Percentiles rank a stretch among this genome's conserved stretches.
These are phyloP conservation scores for Lentinula lateritia DNA, from an alignment of 768 basidiomycete species.

Conservation along the genomic window DNA sequence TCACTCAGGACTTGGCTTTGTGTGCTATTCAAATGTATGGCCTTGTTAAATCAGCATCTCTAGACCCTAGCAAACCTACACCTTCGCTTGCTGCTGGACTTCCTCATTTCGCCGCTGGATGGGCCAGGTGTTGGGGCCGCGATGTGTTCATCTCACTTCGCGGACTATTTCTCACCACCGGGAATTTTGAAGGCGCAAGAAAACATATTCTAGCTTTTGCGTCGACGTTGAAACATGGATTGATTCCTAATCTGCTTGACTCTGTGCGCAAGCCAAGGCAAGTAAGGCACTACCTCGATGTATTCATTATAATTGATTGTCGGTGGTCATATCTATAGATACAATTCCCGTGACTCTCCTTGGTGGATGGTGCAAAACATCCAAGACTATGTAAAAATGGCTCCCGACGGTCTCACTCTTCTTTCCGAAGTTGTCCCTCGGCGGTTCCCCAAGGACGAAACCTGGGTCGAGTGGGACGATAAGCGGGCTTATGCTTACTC, in stretches of 20 bases:
- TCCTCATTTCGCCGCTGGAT: slow-evolving; percentile 88
- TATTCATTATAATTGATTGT: background rate
- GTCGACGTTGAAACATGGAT: slow-evolving; percentile 88
- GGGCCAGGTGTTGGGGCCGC: slow-evolving; percentile 97
- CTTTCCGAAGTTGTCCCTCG: slow-evolving; percentile 80
- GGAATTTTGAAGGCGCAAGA: slow-evolving; percentile 80
- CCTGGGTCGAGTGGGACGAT: slow-evolving; percentile 92
- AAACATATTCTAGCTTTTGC: slow-evolving; percentile 91
- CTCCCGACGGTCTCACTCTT: slow-evolving; percentile 79
- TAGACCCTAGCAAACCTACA: slow-evolving; percentile 63
- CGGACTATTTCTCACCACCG: slow-evolving; percentile 91
- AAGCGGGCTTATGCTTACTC: slow-evolving; percentile 75
- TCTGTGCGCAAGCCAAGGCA: slow-evolving; percentile 81
- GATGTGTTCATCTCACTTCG: slow-evolving; percentile 91
- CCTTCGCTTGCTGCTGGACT: slow-evolving; percentile 92
- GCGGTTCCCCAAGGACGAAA: slow-evolving; percentile 93
- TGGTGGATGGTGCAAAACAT: slow-evolving; percentile 99
- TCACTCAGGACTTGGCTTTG: slow-evolving; percentile 87
- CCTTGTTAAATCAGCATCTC: slow-evolving; percentile 81
- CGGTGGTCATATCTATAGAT: slow-evolving; percentile 34
- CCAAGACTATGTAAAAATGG: slow-evolving; percentile 83
- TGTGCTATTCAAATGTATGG: slow-evolving; percentile 90
- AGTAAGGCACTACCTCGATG: slow-evolving; percentile 10
- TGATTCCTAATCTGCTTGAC: slow-evolving; percentile 94
- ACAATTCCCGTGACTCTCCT: slow-evolving; percentile 95